Base-by-base conservation (phyloP, 192 early-diverging fungal genomes). In the Linnemannia zychae region DNA sequence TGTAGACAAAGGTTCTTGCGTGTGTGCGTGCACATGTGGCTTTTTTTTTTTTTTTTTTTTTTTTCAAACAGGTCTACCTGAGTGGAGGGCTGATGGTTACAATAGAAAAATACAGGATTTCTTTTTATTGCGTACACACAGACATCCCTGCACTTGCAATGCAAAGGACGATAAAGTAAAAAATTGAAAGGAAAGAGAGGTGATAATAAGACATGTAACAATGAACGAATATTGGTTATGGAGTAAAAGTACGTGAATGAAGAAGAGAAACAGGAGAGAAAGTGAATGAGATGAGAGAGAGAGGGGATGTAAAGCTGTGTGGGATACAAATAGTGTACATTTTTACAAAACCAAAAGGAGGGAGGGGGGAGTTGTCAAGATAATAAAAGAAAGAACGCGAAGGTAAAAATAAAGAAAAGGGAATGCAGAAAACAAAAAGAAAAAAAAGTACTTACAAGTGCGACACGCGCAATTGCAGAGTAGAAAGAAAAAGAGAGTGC, bases 191-290 rank as follows among this genome's bases (percentile, higher is more conserved):
- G 40, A 49, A n/a, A 57, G 50, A 40, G 38, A 60, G 7, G 24
- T 73, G 78, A 52, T 79, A 73, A 66, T 79, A 50, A 36, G 66
- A 73, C 71, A 79, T 71, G 66, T 60, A 63, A 63, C 24, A 31
- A 63, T 63, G 57, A 13, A 63, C 31, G 57, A 79, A 73, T 71
- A 44, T 37, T 63, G 69, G 69, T 28, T 16, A 71, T 63, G 34
- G n/a, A 78, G 40, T 78, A 71, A 78, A 78, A 71, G 77, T 78
- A 78, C 77, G 70, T 72, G 78, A 66, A 44, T 79, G 72, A 79
- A 67, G 72, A 68, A 76, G 52, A 67, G 47, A 48, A 47, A 48
- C 46, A 24, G 46, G 28, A 24, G 63, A 37, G 34, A 48, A 78
- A 36, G 70, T 18, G 49, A 28, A 53, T 48, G 3, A 63, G 37